These are phyloP conservation scores for Trichocladium uniseriatum DNA, from an alignment of 495 filamentous ascomycete genomes.

Conservation along the genomic window DNA sequence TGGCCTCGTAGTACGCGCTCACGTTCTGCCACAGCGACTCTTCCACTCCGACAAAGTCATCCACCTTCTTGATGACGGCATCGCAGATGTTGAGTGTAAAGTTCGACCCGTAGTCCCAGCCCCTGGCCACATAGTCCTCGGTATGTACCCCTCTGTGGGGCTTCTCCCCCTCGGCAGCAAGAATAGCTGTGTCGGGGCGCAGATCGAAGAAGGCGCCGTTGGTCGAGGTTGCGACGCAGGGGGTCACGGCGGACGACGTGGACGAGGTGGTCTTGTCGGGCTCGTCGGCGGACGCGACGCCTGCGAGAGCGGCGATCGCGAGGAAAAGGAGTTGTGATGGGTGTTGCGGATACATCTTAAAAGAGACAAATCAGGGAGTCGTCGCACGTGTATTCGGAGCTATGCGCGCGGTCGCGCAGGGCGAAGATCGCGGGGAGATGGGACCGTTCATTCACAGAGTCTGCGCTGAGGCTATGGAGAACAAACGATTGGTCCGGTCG, in stretches of 20 bases:
- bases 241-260: constrained; percentile 34
- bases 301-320: constrained; percentile 14
- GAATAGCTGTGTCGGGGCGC: constrained; percentile 55
- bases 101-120: constrained; percentile 79
- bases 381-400: not conserved
- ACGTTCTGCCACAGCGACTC: constrained; percentile 63
- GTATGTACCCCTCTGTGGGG: constrained; percentile 43
- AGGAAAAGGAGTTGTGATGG: constrained; percentile 10
- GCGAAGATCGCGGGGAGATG: not conserved
- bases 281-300: constrained; percentile 14
- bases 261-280: constrained; percentile 10
- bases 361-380: not conserved
- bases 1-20: constrained; percentile 76
- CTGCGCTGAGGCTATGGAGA: not conserved
- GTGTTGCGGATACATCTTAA: constrained; percentile 17
- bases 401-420: constrained; percentile 13
- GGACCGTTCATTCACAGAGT: constrained; percentile 7
- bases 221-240: constrained; percentile 73
- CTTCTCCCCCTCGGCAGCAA: constrained; percentile 47
- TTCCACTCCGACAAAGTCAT: constrained; percentile 61
- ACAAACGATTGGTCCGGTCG: not conserved
- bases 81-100: constrained; percentile 95
- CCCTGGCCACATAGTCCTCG: constrained; percentile 73
- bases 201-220: constrained; percentile 86
- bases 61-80: constrained; percentile 66